Evolutionary conservation across 371 early-diverging fungal genomes (phyloP).

Genomic region (Nosema granulosis): DNA sequence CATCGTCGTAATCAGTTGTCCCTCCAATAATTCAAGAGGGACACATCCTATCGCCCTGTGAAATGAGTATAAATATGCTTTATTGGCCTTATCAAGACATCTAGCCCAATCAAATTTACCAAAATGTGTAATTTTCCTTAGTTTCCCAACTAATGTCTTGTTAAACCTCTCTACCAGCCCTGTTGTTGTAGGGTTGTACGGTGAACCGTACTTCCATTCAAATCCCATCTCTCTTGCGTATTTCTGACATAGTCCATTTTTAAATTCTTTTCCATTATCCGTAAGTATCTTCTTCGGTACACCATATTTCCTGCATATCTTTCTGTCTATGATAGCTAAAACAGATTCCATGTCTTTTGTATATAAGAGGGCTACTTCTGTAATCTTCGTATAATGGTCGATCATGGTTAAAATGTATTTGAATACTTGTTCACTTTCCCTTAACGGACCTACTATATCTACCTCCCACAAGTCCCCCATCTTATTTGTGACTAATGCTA

Average conservation of each 20-base stretch:
- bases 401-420: slow-evolving; percentile 16
- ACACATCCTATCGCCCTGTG: slow-evolving; percentile 33
- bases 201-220: slow-evolving; percentile 8
- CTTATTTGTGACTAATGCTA: background rate
- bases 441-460: slow-evolving; percentile 28
- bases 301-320: slow-evolving; percentile 18
- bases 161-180: slow-evolving; percentile 38
- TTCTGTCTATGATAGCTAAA: background rate
- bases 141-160: background rate
- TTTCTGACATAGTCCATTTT: slow-evolving; percentile 1
- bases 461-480: slow-evolving; percentile 20
- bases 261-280: slow-evolving; percentile 38
- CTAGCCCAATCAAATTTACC: slow-evolving; percentile 23
- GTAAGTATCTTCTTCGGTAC: slow-evolving; percentile 5
- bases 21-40: background rate
- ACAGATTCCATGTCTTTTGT: slow-evolving; percentile 15
- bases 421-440: background rate
- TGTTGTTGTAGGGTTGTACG: slow-evolving; percentile 15
- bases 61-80: background rate
- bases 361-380: slow-evolving; percentile 10
- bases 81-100: background rate
- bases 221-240: background rate
- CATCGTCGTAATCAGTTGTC: background rate
- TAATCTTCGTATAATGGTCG: slow-evolving; percentile 4
- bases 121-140: slow-evolving; percentile 31